phyloP scores from a whole-genome alignment of 108 stramenopile genomes.

The Nitzschia sp. region DNA sequence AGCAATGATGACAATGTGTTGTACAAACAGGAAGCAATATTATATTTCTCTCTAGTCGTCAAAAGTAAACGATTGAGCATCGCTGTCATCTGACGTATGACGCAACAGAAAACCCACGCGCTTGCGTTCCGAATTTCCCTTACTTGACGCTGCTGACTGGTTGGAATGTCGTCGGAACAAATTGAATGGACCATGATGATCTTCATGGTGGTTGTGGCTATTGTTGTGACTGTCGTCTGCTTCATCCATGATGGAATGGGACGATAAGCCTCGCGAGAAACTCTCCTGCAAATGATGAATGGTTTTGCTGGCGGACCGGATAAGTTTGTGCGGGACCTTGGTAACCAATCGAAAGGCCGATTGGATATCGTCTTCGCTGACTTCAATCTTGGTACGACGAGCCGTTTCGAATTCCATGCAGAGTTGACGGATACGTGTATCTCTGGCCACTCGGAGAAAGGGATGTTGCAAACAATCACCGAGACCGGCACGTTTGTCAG shows the following conservation, averaged over 20 bases:
- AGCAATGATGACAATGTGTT: not conserved
- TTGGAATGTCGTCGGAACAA: too few relatives aligned
- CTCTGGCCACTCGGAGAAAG: conserved; percentile 59
- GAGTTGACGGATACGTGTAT: conserved; percentile 42
- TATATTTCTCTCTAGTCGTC: not conserved
- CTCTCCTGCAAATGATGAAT: conserved; percentile 36
- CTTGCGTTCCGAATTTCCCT: not conserved
- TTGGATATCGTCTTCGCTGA: conserved; percentile 42
- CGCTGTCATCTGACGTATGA: conserved; percentile 1
- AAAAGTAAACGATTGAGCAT: not conserved
- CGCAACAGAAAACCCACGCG: conserved; percentile 8
- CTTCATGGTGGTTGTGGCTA: not conserved
- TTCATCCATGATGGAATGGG: not conserved
- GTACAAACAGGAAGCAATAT: too few relatives aligned
- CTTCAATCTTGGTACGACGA: conserved; percentile 22
- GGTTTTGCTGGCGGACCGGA: conserved; percentile 38
- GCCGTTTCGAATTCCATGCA: conserved; percentile 33
- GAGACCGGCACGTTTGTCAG: conserved; percentile 65
- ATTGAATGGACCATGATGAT: not conserved
- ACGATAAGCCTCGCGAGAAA: conserved; percentile 19
- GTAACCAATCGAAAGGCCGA: conserved; percentile 52
- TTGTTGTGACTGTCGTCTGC: not conserved
- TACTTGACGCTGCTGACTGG: too few relatives aligned
- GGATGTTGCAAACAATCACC: conserved; percentile 84
- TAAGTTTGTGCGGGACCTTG: conserved; percentile 36